Conservation (phyloP, 257 asterid species). For the Penstemon davidsonii region DNA sequence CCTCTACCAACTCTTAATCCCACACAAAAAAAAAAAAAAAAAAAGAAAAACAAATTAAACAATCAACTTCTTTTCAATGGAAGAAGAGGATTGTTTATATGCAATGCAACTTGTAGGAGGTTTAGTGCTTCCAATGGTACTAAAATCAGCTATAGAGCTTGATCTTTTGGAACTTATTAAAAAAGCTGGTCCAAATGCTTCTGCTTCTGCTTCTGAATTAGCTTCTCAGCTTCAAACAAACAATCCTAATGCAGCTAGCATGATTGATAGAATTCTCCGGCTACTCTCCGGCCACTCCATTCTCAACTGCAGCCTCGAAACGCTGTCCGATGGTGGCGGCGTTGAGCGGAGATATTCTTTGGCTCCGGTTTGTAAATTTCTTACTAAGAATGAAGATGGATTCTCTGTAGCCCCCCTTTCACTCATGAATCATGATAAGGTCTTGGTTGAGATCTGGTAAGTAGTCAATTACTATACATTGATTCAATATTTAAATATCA, state of each 20-base stretch:
- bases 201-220: conserved; percentile 45
- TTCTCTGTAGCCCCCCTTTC: conserved; percentile 44
- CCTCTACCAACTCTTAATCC: too few relatives aligned
- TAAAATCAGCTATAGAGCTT: conserved; percentile 57
- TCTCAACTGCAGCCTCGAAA: conserved; percentile 36
- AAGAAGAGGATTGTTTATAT: conserved; percentile 29
- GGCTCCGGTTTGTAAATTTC: conserved; percentile 51
- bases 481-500: too few relatives aligned
- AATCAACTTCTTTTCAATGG: background rate
- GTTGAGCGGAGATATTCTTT: conserved; percentile 45
- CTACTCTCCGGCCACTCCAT: conserved; percentile 44
- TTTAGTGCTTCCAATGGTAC: conserved; percentile 32
- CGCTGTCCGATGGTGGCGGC: conserved; percentile 26
- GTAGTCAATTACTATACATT: background rate
- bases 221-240: conserved; percentile 42
- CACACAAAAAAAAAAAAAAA: too few relatives aligned
- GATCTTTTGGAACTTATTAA: conserved; percentile 51
- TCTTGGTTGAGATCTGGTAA: conserved; percentile 61
- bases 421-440: conserved; percentile 53
- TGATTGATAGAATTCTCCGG: conserved; percentile 62
- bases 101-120: conserved; percentile 39
- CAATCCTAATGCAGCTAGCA: conserved; percentile 46
- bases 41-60: too few relatives aligned
- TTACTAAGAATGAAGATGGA: conserved; percentile 51
- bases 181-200: conserved; percentile 44